These are phyloP conservation scores for Eutrema heterophyllum DNA, from an alignment of 345 rosid species.

Conservation along the genomic window DNA sequence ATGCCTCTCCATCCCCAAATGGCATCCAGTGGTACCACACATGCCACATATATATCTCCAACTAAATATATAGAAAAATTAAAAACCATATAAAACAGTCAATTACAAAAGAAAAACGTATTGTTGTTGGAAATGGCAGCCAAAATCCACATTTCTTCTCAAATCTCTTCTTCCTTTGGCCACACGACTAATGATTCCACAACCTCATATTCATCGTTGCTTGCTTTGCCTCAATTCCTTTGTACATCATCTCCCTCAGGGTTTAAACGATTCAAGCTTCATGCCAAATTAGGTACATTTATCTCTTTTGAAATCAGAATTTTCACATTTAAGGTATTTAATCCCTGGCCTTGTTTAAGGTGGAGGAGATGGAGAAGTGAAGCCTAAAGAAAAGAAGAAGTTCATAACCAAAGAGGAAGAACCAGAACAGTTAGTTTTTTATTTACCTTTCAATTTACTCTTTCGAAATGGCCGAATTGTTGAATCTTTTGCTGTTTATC, in stretches of 20 bases:
- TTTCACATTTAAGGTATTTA: not conserved
- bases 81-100: constrained; percentile 5
- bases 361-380: constrained; percentile 65
- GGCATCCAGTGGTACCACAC: constrained; percentile 1
- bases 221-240: constrained; percentile 15
- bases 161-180: constrained; percentile 14
- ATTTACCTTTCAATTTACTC: not conserved
- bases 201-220: constrained; percentile 24
- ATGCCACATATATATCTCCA: constrained; percentile 14
- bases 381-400: constrained; percentile 73
- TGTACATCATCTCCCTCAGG: constrained; percentile 24
- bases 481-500: not conserved
- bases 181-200: constrained; percentile 20
- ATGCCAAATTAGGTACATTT: constrained; percentile 48
- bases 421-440: constrained; percentile 60
- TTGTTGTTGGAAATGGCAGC: constrained; percentile 47
- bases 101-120: not conserved
- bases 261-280: constrained; percentile 43
- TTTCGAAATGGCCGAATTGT: not conserved
- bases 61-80: not conserved
- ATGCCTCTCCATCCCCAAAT: not conserved
- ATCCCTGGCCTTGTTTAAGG: constrained; percentile 30
- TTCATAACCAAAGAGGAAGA: constrained; percentile 89
- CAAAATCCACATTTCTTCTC: constrained; percentile 38
- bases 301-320: not conserved